Conservation (phyloP, 2,329 filamentous ascomycete species). For the Cladosporium halotolerans region DNA sequence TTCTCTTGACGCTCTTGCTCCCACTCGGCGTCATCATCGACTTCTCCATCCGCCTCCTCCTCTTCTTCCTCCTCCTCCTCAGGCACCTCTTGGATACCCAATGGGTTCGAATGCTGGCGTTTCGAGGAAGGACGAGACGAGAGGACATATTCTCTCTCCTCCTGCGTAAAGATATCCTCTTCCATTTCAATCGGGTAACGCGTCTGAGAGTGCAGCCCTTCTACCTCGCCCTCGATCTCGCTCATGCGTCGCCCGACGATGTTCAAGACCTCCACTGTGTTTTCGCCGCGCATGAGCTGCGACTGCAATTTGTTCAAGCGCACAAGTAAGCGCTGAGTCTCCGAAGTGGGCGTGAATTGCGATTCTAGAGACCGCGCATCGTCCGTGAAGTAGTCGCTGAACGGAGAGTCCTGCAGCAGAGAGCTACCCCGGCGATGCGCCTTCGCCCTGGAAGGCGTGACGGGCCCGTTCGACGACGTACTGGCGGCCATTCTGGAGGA, state of each 20-base stretch:
- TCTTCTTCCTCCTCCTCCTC: not conserved
- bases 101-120: not conserved
- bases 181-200: conserved; percentile 21
- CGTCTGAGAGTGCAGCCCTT: conserved; percentile 23
- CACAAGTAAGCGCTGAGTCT: conserved; percentile 28
- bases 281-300: conserved; percentile 28
- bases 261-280: conserved; percentile 17
- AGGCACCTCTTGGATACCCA: not conserved
- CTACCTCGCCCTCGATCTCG: conserved; percentile 28
- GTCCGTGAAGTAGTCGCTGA: conserved; percentile 38
- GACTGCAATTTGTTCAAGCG: conserved; percentile 33
- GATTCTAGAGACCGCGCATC: conserved; percentile 25
- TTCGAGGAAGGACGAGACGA: conserved; percentile 4
- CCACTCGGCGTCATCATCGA: not conserved
- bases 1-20: not conserved
- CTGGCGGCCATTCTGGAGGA: conserved; percentile 16
- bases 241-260: conserved; percentile 25
- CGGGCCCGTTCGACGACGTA: conserved; percentile 16
- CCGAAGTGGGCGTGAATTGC: conserved; percentile 19
- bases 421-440: conserved; percentile 15
- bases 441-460: conserved; percentile 21
- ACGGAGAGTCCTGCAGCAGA: conserved; percentile 31
- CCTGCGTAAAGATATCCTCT: conserved; percentile 29
- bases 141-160: conserved; percentile 17
- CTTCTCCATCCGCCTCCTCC: not conserved